Conservation (phyloP, 306 rosid genomes). For the Prunus davidiana region DNA sequence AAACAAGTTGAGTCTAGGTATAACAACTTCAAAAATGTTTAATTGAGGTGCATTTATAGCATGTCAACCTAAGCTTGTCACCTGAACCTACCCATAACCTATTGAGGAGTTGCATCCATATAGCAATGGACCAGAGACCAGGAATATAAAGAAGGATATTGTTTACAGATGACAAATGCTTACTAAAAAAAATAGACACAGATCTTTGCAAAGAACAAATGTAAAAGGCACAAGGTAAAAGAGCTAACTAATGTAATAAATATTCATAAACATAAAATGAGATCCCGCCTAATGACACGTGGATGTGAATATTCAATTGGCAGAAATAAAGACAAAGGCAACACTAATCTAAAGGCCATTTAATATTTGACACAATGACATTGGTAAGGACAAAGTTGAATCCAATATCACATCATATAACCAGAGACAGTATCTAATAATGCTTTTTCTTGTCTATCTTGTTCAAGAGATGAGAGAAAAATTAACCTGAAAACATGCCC, state of each 20-base stretch:
- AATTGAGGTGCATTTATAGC: neutral
- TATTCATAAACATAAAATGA: neutral
- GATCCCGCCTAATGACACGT: neutral
- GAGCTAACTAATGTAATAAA: too few species aligned
- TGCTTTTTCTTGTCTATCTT: neutral
- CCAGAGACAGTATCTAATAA: conserved; percentile 4
- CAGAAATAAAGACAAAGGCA: neutral
- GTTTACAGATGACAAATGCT: neutral
- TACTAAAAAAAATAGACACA: neutral
- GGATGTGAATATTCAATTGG: neutral
- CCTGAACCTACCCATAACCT: neutral
- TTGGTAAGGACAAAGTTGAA: neutral
- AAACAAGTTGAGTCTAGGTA: neutral
- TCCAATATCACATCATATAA: neutral
- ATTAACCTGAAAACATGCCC: conserved; percentile 91
- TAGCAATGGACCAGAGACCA: neutral
- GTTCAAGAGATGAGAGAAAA: conserved; percentile 21
- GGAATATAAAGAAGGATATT: neutral
- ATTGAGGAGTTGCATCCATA: neutral
- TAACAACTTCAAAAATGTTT: neutral
- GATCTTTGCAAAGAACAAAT: neutral
- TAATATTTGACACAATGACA: conserved; percentile 3
- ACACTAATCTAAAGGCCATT: neutral
- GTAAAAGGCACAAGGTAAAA: neutral
- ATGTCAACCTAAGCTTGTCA: neutral